phyloP scores from a whole-genome alignment of 495 filamentous ascomycete genomes.

The Hypomontagnella monticulosa region DNA sequence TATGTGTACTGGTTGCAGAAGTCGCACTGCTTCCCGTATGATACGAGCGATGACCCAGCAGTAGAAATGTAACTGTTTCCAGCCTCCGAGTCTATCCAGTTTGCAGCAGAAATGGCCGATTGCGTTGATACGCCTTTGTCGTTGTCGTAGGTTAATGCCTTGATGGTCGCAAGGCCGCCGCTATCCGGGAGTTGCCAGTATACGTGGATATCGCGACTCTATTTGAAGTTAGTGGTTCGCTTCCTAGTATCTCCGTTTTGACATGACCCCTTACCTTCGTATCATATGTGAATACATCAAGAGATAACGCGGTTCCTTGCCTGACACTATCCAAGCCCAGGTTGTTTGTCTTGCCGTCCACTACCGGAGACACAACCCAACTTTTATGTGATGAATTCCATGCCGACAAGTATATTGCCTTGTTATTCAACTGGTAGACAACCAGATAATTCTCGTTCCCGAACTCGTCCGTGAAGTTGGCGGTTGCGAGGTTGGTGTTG shows the following conservation, averaged over 20 bases:
- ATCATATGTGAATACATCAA: constrained; percentile 32
- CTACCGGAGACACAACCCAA: constrained; percentile 41
- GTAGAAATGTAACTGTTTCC: constrained; percentile 40
- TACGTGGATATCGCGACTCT: constrained; percentile 44
- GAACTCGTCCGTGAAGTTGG: constrained; percentile 42
- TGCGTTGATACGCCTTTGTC: constrained; percentile 28
- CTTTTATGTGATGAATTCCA: constrained; percentile 40
- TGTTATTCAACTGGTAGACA: constrained; percentile 44
- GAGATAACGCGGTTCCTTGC: constrained; percentile 37
- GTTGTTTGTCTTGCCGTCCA: constrained; percentile 39
- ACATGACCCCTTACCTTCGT: constrained; percentile 24
- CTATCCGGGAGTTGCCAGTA: constrained; percentile 43
- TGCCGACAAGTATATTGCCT: constrained; percentile 37
- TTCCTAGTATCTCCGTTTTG: not conserved
- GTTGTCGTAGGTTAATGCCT: constrained; percentile 31
- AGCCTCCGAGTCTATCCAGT: constrained; percentile 34
- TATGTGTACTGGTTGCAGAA: constrained; percentile 45
- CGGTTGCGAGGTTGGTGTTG: constrained; percentile 39
- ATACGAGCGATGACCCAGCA: constrained; percentile 36
- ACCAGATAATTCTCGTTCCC: constrained; percentile 41
- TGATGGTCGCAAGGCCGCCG: constrained; percentile 36
- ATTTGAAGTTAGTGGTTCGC: constrained; percentile 23
- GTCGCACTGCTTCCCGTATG: constrained; percentile 45
- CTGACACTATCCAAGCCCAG: constrained; percentile 33
- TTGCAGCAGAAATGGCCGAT: constrained; percentile 16